Conservation (phyloP, 148 eudicot genomes). For the Camellia sinensis region DNA sequence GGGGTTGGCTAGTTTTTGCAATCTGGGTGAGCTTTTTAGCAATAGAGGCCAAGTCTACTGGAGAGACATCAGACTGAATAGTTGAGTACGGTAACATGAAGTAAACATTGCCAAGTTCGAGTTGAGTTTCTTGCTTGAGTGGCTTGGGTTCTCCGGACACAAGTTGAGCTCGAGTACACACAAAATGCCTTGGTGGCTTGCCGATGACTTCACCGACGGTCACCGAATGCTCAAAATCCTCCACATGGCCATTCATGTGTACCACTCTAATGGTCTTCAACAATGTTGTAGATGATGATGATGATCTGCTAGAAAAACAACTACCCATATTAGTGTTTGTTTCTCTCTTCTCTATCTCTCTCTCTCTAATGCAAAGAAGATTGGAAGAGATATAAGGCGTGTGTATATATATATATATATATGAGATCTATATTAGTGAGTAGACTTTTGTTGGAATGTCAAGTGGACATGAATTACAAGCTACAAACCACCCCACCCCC, state of each 20-base stretch:
- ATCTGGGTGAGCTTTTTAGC: constrained; percentile 26
- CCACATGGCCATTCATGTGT: constrained; percentile 33
- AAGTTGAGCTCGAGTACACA: constrained; percentile 35
- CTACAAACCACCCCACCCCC: too few species aligned
- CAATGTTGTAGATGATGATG: background rate
- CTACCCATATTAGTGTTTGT: too few species aligned
- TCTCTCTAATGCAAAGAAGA: too few species aligned
- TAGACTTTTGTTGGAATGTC: background rate
- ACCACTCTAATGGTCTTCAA: constrained; percentile 27
- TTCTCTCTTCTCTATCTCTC: too few species aligned
- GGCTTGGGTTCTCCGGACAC: constrained; percentile 20
- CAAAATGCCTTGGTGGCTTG: constrained; percentile 18
- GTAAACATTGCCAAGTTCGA: constrained; percentile 30
- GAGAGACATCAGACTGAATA: constrained; percentile 26
- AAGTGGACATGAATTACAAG: background rate
- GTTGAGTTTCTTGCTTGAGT: constrained; percentile 17
- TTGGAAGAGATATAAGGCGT: too few species aligned
- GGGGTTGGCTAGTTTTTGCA: constrained; percentile 19
- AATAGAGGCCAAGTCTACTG: constrained; percentile 31
- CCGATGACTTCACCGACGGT: constrained; percentile 25
- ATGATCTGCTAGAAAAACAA: constrained; percentile 10
- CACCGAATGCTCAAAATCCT: constrained; percentile 30
- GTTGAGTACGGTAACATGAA: constrained; percentile 31
- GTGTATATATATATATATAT: background rate
- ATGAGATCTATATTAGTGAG: background rate